Evolutionary conservation across 1,139 yeast genomes (phyloP), one percentile per base, ranked within the genome.

Genomic region (Nakaseomyces glabratus): DNA sequence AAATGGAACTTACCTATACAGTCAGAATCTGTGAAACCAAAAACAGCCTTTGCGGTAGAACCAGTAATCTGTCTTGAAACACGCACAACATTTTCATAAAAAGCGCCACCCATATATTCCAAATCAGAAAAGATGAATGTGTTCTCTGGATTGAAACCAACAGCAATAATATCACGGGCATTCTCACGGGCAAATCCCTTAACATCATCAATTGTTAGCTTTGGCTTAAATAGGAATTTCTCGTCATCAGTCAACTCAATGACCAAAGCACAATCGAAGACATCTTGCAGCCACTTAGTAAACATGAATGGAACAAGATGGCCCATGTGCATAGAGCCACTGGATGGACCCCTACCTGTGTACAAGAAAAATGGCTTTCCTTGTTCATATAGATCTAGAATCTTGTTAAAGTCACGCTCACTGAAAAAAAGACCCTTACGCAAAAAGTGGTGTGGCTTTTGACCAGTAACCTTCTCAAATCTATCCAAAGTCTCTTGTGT

Each of bases 281-380:
- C 98, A 34, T 88, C 96, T 62, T 93, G 99, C 51, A 93, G 69
- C 98, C 98, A 93, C 61, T 86, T 86, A 40, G 98, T 90, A 66
- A 93, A 93, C 25, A 82, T 61, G 56, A 93, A 93, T 9, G 99
- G 99, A 42, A 88, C 72, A 88, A 90, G 79, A 60, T 93, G 99
- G 32, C 98, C 99, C 64, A 93, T 68, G 59, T 93, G 99, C 85
- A 93, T 80, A 16, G 93, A 80, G 49, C 81, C 95, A 29, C 90
- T 76, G 3, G 95, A 82, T 31, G 99, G 98, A 2, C 99, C 99
- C 60, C 99, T 76, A 33, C 99, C 99, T 17, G 99, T 93, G 60
- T 93, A 93, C 47, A 93, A 66, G 66, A 88, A 93, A 61, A 93
- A 93, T 25, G 90, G 94, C 63, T 90, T 84, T 15, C 95, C 95